Evolutionary conservation across 768 basidiomycete species (phyloP).

Genomic region (Suillus alpinus): DNA sequence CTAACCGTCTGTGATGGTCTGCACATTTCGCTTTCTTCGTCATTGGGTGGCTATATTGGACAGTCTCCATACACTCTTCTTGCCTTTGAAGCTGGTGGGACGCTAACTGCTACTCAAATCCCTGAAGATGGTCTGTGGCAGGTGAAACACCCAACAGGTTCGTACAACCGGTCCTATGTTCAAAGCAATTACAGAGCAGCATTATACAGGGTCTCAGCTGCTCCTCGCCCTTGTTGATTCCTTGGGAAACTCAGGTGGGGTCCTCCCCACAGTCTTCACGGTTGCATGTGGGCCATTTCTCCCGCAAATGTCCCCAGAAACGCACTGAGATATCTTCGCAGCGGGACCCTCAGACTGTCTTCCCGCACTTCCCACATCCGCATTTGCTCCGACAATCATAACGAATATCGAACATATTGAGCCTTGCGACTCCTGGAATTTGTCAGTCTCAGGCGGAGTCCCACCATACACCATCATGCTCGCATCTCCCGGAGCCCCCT

Average conservation of each 20-base stretch:
- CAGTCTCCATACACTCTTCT: slow-evolving; percentile 42
- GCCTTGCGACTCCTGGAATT: slow-evolving; percentile 48
- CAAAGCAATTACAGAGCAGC: neutral
- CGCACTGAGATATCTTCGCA: slow-evolving; percentile 3
- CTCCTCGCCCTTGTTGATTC: slow-evolving; percentile 45
- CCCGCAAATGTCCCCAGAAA: neutral
- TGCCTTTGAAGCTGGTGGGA: slow-evolving; percentile 36
- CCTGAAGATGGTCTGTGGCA: slow-evolving; percentile 35
- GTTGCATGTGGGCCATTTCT: slow-evolving; percentile 29
- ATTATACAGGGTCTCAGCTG: slow-evolving; percentile 38
- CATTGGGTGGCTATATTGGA: slow-evolving; percentile 10
- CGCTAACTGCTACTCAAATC: slow-evolving; percentile 32
- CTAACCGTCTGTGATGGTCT: slow-evolving; percentile 17
- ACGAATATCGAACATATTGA: slow-evolving; percentile 38
- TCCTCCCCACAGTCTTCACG: slow-evolving; percentile 32
- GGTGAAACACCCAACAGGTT: slow-evolving; percentile 39
- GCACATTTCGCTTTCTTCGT: slow-evolving; percentile 6
- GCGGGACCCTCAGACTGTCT: slow-evolving; percentile 30
- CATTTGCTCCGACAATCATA: slow-evolving; percentile 30
- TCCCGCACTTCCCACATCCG: slow-evolving; percentile 14
- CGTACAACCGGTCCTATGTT: slow-evolving; percentile 11
- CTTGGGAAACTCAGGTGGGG: slow-evolving; percentile 40
- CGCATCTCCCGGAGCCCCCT: slow-evolving; percentile 34
- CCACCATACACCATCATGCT: slow-evolving; percentile 46
- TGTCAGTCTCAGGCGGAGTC: slow-evolving; percentile 41